phyloP scores from a whole-genome alignment of 225 moss, liverwort and hornwort genomes.

The Straminergon stramineum region DNA sequence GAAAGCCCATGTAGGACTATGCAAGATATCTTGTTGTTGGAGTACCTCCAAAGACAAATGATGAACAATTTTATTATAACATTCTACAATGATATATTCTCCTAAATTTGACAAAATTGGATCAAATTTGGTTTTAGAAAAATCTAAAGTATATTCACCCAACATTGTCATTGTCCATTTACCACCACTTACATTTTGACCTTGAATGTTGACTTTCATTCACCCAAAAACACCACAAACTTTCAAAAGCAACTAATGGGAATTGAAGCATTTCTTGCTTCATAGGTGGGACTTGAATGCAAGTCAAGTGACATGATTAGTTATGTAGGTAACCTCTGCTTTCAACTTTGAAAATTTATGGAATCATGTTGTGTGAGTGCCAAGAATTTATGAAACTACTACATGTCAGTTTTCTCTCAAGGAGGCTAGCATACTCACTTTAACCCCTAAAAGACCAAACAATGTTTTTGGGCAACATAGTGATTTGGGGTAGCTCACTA shows the following conservation, averaged over 20 bases:
- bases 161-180: accelerated
- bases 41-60: background rate
- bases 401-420: background rate
- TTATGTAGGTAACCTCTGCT: background rate
- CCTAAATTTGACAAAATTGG: background rate
- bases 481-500: too few species aligned
- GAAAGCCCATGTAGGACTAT: accelerated
- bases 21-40: background rate
- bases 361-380: background rate
- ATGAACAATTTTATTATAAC: background rate
- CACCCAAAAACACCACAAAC: too few species aligned
- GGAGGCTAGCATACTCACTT: too few species aligned
- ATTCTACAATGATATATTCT: background rate
- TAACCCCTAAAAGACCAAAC: too few species aligned
- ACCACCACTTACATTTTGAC: background rate
- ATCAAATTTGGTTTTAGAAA: background rate
- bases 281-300: accelerated
- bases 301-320: background rate
- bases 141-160: accelerated
- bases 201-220: background rate
- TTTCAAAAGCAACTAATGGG: background rate
- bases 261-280: background rate
- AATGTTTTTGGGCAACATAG: too few species aligned
- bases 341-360: background rate
- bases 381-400: background rate